Evolutionary conservation across 1,139 yeast genomes (phyloP).

Genomic region (Eremothecium coryli): DNA sequence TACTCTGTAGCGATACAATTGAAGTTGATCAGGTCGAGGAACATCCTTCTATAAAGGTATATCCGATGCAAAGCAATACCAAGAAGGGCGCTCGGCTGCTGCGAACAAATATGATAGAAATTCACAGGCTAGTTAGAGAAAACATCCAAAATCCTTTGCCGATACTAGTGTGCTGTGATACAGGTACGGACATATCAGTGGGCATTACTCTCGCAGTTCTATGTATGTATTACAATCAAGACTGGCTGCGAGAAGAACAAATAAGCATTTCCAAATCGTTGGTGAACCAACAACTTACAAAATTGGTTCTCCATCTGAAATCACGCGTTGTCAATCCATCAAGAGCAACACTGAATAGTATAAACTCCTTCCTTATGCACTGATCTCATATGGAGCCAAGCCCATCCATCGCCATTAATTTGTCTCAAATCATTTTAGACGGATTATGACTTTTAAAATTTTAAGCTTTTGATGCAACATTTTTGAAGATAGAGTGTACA

Average conservation of each 20-base stretch:
- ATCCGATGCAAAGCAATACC: slow-evolving; percentile 23
- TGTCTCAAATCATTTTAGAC: too few relatives aligned
- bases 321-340: slow-evolving; percentile 52
- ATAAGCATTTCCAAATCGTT: slow-evolving; percentile 38
- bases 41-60: slow-evolving; percentile 9
- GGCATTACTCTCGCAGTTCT: slow-evolving; percentile 49
- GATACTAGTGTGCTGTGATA: slow-evolving; percentile 46
- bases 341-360: slow-evolving; percentile 62
- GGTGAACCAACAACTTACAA: slow-evolving; percentile 50
- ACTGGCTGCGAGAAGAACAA: slow-evolving; percentile 32
- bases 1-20: slow-evolving; percentile 19
- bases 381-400: neutral
- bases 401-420: too few relatives aligned
- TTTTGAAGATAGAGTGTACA: too few relatives aligned
- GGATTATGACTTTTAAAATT: too few relatives aligned
- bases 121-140: slow-evolving; percentile 12
- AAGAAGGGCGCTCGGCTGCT: slow-evolving; percentile 26
- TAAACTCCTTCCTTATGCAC: slow-evolving; percentile 39
- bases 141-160: slow-evolving; percentile 11
- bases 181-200: slow-evolving; percentile 57
- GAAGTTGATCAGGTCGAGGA: slow-evolving; percentile 1
- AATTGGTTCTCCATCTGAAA: slow-evolving; percentile 35
- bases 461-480: too few relatives aligned
- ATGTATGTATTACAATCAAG: slow-evolving; percentile 37
- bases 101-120: slow-evolving; percentile 15